Conservation (phyloP, 2,329 filamentous ascomycete genomes). For the Graphium sp. region DNA sequence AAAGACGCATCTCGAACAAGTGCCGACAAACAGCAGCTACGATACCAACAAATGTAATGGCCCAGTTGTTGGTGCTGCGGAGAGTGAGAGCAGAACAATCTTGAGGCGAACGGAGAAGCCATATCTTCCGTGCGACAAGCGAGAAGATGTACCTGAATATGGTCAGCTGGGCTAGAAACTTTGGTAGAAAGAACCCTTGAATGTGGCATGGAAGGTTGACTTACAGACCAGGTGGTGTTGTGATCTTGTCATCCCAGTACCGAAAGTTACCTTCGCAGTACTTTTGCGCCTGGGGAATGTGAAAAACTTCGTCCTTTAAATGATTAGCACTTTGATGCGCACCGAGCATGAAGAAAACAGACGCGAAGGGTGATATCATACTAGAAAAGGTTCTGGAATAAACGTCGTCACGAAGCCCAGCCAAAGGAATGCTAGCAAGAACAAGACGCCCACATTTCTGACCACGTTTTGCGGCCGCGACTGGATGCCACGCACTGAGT, state of each 20-base stretch:
- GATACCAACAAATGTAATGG: constrained; percentile 22
- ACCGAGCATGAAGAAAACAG: background rate
- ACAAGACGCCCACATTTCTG: too few species aligned
- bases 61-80: constrained; percentile 28
- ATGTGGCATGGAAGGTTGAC: constrained; percentile 8
- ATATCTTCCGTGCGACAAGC: constrained; percentile 2
- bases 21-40: constrained; percentile 33
- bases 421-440: constrained; percentile 17
- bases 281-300: constrained; percentile 77
- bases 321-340: constrained; percentile 5
- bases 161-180: too few species aligned
- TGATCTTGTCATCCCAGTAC: constrained; percentile 94
- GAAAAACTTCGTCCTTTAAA: constrained; percentile 64
- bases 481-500: too few species aligned
- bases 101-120: constrained; percentile 3
- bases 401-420: constrained; percentile 16
- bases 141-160: constrained; percentile 30
- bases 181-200: background rate
- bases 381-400: constrained; percentile 37
- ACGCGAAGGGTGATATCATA: constrained; percentile 12
- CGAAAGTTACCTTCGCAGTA: constrained; percentile 63
- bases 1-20: constrained; percentile 26
- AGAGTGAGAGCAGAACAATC: constrained; percentile 23
- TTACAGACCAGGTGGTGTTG: constrained; percentile 79
- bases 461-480: too few species aligned